phyloP scores from a whole-genome alignment of 2,329 filamentous ascomycete species.

The Talaromyces piceae region DNA sequence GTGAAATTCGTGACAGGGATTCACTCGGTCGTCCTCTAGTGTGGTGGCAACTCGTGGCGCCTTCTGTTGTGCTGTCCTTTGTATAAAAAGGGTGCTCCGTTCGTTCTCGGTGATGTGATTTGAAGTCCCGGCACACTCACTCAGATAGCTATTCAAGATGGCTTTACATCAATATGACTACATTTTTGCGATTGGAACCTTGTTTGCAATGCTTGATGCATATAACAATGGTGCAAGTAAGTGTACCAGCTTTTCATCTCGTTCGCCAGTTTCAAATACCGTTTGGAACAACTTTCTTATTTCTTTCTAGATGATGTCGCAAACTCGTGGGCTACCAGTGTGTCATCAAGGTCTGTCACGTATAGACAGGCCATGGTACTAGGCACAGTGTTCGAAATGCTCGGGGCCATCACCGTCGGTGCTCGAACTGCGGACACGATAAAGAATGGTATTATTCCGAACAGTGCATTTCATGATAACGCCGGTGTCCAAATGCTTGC shows the following conservation, averaged over 20 bases:
- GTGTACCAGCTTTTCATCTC: constrained; percentile 24
- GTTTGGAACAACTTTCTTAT: too few relatives aligned
- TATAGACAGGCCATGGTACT: constrained; percentile 11
- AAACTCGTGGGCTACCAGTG: constrained; percentile 74
- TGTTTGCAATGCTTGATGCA: constrained; percentile 68
- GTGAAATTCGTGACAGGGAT: too few relatives aligned
- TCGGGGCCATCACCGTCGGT: constrained; percentile 48
- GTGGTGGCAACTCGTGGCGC: too few relatives aligned
- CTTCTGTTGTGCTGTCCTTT: not conserved
- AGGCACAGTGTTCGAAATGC: constrained; percentile 10
- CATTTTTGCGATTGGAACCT: constrained; percentile 66
- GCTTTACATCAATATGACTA: constrained; percentile 58
- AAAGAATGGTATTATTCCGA: constrained; percentile 68
- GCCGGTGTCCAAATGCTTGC: constrained; percentile 62
- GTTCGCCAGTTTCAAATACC: not conserved
- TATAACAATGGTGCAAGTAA: constrained; percentile 73
- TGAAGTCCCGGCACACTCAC: not conserved
- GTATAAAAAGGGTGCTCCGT: not conserved
- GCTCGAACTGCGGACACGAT: constrained; percentile 64
- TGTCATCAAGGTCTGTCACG: constrained; percentile 61
- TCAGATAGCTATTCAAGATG: constrained; percentile 39
- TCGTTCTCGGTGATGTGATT: not conserved
- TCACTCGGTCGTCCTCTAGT: too few relatives aligned
- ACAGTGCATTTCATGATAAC: constrained; percentile 50
- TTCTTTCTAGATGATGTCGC: constrained; percentile 63